Evolutionary conservation across 2,329 filamentous ascomycete species (phyloP).

Genomic region (Huntiella abstrusa): DNA sequence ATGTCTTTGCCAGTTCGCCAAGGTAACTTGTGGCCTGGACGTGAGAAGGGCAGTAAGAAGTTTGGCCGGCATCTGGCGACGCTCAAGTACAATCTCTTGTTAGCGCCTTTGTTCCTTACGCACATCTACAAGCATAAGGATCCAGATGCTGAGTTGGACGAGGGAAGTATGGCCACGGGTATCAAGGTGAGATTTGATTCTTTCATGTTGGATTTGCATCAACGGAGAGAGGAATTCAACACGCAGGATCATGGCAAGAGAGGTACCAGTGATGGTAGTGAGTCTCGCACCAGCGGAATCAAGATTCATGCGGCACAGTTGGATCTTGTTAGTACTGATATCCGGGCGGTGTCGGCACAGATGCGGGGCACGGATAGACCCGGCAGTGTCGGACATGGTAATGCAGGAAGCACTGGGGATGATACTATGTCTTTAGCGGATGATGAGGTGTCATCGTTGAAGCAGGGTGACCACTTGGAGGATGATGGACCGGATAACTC

Average conservation of each 20-base stretch:
- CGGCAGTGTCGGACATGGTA: background rate
- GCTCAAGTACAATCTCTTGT: conserved; percentile 87
- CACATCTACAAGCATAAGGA: conserved; percentile 99
- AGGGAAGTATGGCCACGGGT: conserved; percentile 75
- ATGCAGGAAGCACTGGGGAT: background rate
- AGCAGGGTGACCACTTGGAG: conserved; percentile 20
- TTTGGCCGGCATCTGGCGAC: conserved; percentile 95
- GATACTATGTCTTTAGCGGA: conserved; percentile 1
- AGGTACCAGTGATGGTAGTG: conserved; percentile 31
- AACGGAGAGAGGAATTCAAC: conserved; percentile 79
- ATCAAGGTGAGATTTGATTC: conserved; percentile 89
- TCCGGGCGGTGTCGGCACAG: conserved; percentile 80
- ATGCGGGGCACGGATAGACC: conserved; percentile 53
- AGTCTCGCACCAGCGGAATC: conserved; percentile 75
- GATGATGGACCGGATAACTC: conserved; percentile 54
- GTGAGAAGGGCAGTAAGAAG: conserved; percentile 95
- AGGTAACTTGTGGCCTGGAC: conserved; percentile 73
- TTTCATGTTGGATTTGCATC: conserved; percentile 92
- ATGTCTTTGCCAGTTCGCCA: conserved; percentile 92
- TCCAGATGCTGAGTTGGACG: conserved; percentile 61
- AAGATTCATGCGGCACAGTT: conserved; percentile 89
- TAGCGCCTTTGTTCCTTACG: conserved; percentile 84
- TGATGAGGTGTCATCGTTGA: conserved; percentile 6
- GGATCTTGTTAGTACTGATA: conserved; percentile 77
- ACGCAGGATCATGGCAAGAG: conserved; percentile 53